Evolutionary conservation across 208 protist species (phyloP).

Genomic region (Strigomonas galati): DNA sequence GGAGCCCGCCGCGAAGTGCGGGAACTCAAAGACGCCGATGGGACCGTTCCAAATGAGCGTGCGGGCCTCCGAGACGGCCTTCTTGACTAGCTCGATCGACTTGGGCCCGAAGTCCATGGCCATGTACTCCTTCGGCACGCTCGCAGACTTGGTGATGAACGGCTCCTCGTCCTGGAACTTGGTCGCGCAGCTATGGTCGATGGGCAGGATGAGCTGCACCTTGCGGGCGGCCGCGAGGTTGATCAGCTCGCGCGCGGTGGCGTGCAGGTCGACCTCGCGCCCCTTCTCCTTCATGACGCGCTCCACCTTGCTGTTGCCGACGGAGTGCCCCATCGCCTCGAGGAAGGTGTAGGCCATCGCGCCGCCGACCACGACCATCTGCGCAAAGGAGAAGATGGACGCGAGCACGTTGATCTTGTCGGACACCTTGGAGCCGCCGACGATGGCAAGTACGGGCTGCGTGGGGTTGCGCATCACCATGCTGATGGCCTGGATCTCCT

Average conservation of each 20-base stretch:
- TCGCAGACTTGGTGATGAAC: constrained; percentile 60
- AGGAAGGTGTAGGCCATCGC: constrained; percentile 99
- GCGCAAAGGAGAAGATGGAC: constrained; percentile 97
- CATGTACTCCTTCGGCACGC: constrained; percentile 89
- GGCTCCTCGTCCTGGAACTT: constrained; percentile 88
- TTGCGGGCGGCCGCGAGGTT: constrained; percentile 86
- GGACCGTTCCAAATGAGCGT: constrained; percentile 98
- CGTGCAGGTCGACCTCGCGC: constrained; percentile 76
- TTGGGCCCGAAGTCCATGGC: constrained; percentile 97
- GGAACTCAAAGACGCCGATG: constrained; percentile 98
- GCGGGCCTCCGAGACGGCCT: constrained; percentile 74
- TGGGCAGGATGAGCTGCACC: constrained; percentile 97
- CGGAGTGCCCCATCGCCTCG: constrained; percentile 79
- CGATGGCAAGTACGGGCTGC: constrained; percentile 95
- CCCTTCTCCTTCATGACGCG: constrained; percentile 78
- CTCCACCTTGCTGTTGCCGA: constrained; percentile 97
- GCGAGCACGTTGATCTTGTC: constrained; percentile 99
- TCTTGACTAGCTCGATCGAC: constrained; percentile 66
- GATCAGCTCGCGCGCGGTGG: constrained; percentile 65
- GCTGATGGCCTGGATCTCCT: constrained; percentile 98
- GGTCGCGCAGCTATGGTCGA: constrained; percentile 96
- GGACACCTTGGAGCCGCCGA: constrained; percentile 97
- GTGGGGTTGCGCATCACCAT: constrained; percentile 91
- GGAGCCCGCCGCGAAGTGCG: constrained; percentile 92
- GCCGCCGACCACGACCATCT: constrained; percentile 99